Base-by-base conservation (phyloP, 768 basidiomycete species). In the Leccinum aurantiacum region DNA sequence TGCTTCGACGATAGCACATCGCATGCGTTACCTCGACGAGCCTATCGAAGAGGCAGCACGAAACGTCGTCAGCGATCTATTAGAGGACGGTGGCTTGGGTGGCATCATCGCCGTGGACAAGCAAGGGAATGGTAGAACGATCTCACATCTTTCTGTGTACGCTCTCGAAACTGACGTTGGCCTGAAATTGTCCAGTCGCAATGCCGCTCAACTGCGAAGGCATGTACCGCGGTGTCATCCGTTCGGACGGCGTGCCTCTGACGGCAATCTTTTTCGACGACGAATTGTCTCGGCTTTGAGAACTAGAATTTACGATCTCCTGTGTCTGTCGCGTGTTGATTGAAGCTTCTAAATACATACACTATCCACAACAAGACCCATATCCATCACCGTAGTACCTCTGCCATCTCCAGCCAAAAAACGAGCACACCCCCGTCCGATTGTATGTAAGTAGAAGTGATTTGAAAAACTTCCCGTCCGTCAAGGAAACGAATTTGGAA, bases 241-340 rank as follows among this genome's bases (percentile, higher is more conserved):
- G 80, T 48, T 76, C 79, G 62, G 89, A 93, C 60, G 91, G 90
- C 10, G 69, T 85, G 7, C 80, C 89, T 0, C 83, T 83, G 72
- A 89, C 87, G 0, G 91, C 90, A 13, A 90, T 93, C 55, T 93
- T 93, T 71, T 75, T 75, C 19, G 90, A 91, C 61, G 91, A 93
- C 52, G 76, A 76, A 15, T 68, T 83, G 31, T 65, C 65, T 29
- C 56, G 48, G 38, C 56, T 67, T 24, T 63, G 58, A 65, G 46
- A 54, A n/a, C n/a, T 27, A 29, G 24, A 3, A 24, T 33, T 25
- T 51, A 17, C 14, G 2, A 29, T 49, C 25, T 3, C 9, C 0
- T 24, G 11, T 47, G 10, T 19, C 17, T n/a, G 8, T n/a, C 41
- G n/a, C 41, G 8, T 24, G 46, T 47, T 22, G 19, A 47, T 47